These are phyloP conservation scores for Penicillium sumatraense DNA, from an alignment of 2,329 filamentous ascomycete genomes.

Conservation along the genomic window DNA sequence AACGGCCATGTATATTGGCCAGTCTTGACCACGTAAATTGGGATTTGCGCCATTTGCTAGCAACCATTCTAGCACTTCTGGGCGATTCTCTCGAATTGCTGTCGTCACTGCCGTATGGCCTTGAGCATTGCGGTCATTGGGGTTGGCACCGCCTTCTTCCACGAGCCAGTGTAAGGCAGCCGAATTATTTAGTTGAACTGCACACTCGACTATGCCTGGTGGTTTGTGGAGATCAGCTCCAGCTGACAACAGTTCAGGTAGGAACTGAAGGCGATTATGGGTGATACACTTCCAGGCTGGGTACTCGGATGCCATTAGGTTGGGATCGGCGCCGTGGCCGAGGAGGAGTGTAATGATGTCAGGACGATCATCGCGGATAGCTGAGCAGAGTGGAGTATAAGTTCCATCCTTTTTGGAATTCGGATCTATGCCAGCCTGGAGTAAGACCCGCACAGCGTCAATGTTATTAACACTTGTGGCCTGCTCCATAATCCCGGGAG, in stretches of 20 bases:
- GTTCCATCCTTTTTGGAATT: conserved; percentile 68
- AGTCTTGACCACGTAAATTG: conserved; percentile 67
- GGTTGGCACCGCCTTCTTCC: conserved; percentile 59
- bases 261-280: conserved; percentile 64
- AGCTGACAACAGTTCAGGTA: conserved; percentile 63
- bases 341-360: conserved; percentile 67
- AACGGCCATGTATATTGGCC: conserved; percentile 73
- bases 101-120: conserved; percentile 68
- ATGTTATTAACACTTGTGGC: conserved; percentile 67
- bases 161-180: conserved; percentile 66
- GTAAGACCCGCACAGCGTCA: conserved; percentile 62
- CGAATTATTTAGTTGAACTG: conserved; percentile 65
- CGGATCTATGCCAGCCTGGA: conserved; percentile 64
- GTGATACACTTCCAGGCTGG: conserved; percentile 72
- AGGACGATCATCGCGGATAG: conserved; percentile 68
- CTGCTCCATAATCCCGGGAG: conserved; percentile 67
- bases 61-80: conserved; percentile 64
- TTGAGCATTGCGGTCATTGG: conserved; percentile 63
- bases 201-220: conserved; percentile 69
- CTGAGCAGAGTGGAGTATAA: conserved; percentile 70
- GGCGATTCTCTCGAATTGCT: conserved; percentile 64
- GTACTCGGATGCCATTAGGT: conserved; percentile 64
- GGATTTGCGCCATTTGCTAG: conserved; percentile 65
- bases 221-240: conserved; percentile 64
- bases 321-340: conserved; percentile 56